Percentiles rank a stretch among this genome's conserved stretches.
Evolutionary conservation across 495 filamentous ascomycete genomes (phyloP).

Genomic region (Penicillium argentinense): DNA sequence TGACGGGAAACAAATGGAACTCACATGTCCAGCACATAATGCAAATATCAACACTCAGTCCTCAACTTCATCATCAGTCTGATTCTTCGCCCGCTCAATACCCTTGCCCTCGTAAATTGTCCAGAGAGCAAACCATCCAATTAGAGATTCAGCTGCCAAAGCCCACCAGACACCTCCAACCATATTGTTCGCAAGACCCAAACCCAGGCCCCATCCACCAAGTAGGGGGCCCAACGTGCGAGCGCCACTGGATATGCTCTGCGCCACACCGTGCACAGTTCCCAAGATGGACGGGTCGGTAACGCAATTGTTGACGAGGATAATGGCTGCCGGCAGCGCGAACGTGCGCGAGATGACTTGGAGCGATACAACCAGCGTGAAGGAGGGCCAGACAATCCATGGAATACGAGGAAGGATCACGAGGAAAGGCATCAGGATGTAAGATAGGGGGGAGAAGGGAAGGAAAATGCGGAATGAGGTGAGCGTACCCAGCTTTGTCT

Average conservation of each 20-base stretch:
- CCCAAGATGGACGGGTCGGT: slow-evolving; percentile 61
- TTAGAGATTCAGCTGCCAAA: slow-evolving; percentile 49
- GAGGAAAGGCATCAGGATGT: slow-evolving; percentile 66
- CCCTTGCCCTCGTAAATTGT: slow-evolving; percentile 55
- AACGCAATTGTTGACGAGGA: slow-evolving; percentile 69
- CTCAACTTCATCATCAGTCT: slow-evolving; percentile 21
- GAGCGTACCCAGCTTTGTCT: slow-evolving; percentile 60
- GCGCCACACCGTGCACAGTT: slow-evolving; percentile 68
- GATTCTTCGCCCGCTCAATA: slow-evolving; percentile 30
- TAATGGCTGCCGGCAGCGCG: slow-evolving; percentile 64
- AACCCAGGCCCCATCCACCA: slow-evolving; percentile 63
- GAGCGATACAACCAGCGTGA: slow-evolving; percentile 60
- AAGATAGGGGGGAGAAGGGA: slow-evolving; percentile 64
- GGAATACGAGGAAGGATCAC: slow-evolving; percentile 52
- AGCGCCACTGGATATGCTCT: slow-evolving; percentile 58
- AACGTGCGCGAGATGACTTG: slow-evolving; percentile 75
- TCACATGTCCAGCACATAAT: too few relatives aligned
- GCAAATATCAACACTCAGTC: neutral
- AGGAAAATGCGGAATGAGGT: slow-evolving; percentile 58
- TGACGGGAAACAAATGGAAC: neutral
- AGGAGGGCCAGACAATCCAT: slow-evolving; percentile 53
- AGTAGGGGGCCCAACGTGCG: slow-evolving; percentile 66
- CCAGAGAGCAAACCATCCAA: slow-evolving; percentile 52
- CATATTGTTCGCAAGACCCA: slow-evolving; percentile 62
- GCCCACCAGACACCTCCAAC: slow-evolving; percentile 73